These are phyloP conservation scores for Fraxinus pennsylvanica DNA, from an alignment of 257 asterid genomes.

Conservation along the genomic window DNA sequence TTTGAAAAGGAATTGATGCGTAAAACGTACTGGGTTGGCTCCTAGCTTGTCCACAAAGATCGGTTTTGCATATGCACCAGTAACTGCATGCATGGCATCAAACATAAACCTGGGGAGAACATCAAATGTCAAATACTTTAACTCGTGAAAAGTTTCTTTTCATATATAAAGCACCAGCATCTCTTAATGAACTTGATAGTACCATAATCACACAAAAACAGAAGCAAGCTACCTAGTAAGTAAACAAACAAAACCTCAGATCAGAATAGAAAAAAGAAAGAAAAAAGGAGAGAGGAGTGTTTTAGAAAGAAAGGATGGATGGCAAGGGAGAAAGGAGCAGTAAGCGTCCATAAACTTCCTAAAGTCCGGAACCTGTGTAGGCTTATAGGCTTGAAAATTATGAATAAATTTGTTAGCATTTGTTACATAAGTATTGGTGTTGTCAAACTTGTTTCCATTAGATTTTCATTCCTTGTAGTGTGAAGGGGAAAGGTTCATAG, in stretches of 20 bases:
- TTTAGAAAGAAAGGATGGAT: not conserved
- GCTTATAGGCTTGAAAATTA: not conserved
- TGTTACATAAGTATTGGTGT: not conserved
- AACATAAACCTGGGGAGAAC: conserved; percentile 67
- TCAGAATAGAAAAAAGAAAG: not conserved
- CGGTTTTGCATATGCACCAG: conserved; percentile 98
- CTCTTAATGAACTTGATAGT: not conserved
- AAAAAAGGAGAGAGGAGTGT: not conserved
- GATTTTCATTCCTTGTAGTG: not conserved
- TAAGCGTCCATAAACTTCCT: not conserved
- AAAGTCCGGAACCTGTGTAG: not conserved
- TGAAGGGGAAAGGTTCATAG: not conserved
- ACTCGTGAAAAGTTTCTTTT: not conserved
- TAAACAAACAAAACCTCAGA: not conserved
- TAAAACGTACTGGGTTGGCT: conserved; percentile 65
- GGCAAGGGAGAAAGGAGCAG: not conserved
- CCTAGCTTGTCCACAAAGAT: conserved; percentile 93
- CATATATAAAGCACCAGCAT: conserved; percentile 8
- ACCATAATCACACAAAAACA: not conserved
- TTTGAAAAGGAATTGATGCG: conserved; percentile 3
- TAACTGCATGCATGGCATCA: conserved; percentile 99
- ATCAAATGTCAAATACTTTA: conserved; percentile 8
- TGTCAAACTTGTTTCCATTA: not conserved
- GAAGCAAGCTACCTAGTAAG: not conserved
- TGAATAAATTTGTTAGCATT: not conserved